Percentiles rank a stretch among this genome's conserved stretches.
These are phyloP conservation scores for Kodamaea neixiangensis DNA, from an alignment of 805 yeast genomes.

Conservation along the genomic window DNA sequence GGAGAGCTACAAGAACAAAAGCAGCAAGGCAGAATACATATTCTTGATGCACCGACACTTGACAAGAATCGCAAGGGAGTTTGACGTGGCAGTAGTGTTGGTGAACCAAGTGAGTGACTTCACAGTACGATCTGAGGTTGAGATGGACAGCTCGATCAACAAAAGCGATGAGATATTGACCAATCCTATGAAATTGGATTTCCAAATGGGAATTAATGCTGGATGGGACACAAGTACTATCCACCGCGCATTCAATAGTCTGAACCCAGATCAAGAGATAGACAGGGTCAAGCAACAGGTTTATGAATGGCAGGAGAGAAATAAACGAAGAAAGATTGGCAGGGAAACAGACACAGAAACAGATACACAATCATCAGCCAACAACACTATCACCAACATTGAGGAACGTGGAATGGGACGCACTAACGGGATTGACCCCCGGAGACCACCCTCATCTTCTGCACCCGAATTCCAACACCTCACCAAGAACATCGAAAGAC, in stretches of 20 bases:
- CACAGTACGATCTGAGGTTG: not conserved
- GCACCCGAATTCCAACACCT: not conserved
- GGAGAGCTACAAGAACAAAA: conserved; percentile 24
- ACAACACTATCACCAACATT: too few species aligned
- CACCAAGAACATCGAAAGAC: not conserved
- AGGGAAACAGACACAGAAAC: not conserved
- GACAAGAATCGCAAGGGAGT: conserved; percentile 17
- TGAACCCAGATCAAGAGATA: not conserved
- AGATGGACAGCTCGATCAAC: not conserved
- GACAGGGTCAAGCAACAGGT: not conserved
- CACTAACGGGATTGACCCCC: not conserved
- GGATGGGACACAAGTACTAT: conserved; percentile 23
- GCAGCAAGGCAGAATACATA: conserved; percentile 21
- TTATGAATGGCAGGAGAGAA: not conserved
- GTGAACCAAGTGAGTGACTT: conserved; percentile 29
- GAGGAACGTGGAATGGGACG: not conserved
- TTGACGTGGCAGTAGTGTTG: conserved; percentile 22
- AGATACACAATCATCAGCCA: too few species aligned
- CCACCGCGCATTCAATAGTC: not conserved
- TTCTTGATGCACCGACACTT: conserved; percentile 21
- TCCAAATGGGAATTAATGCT: conserved; percentile 22
- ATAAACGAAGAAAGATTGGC: not conserved
- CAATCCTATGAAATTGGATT: conserved; percentile 20
- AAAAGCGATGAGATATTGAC: not conserved
- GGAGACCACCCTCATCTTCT: not conserved